Evolutionary conservation across 208 protist genomes (phyloP).

Genomic region (Strigomonas culicis): DNA sequence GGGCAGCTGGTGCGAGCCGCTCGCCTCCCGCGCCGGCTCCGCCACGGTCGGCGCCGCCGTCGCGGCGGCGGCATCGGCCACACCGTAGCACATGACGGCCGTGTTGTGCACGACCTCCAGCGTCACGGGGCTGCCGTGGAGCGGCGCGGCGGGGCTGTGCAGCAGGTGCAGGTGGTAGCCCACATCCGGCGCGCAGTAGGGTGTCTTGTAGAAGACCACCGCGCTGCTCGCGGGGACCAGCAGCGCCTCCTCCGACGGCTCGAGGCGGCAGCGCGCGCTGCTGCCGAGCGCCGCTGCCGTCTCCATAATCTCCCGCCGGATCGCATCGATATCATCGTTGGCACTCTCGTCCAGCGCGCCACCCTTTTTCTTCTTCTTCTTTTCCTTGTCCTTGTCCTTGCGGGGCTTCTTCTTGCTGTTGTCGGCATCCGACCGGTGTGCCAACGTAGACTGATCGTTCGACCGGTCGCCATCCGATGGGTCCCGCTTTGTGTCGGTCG

Average conservation of each 20-base stretch:
- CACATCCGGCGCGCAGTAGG: constrained; percentile 28
- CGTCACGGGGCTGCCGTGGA: constrained; percentile 61
- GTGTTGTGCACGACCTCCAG: constrained; percentile 76
- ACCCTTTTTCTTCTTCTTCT: constrained; percentile 28
- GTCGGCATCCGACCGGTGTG: constrained; percentile 1
- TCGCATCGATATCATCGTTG: constrained; percentile 16
- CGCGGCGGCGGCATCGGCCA: constrained; percentile 9
- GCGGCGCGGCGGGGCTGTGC: constrained; percentile 35
- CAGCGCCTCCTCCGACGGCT: constrained; percentile 4
- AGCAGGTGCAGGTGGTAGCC: constrained; percentile 72
- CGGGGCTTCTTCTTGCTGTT: background rate
- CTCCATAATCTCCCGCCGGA: background rate
- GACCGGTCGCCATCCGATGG: background rate
- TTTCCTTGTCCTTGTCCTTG: constrained; percentile 13
- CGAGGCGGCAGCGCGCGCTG: background rate
- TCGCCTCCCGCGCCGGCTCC: background rate
- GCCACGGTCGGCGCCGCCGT: background rate
- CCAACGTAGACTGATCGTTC: constrained; percentile 10
- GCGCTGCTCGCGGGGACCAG: constrained; percentile 38
- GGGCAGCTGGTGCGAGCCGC: background rate
- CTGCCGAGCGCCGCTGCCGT: background rate
- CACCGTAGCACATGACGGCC: constrained; percentile 56
- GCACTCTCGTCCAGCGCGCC: too few relatives aligned
- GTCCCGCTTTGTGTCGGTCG: background rate
- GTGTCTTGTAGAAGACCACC: constrained; percentile 51